Base-by-base conservation (phyloP, 1,284 basidiomycete genomes). In the Polyporus tsugae region DNA sequence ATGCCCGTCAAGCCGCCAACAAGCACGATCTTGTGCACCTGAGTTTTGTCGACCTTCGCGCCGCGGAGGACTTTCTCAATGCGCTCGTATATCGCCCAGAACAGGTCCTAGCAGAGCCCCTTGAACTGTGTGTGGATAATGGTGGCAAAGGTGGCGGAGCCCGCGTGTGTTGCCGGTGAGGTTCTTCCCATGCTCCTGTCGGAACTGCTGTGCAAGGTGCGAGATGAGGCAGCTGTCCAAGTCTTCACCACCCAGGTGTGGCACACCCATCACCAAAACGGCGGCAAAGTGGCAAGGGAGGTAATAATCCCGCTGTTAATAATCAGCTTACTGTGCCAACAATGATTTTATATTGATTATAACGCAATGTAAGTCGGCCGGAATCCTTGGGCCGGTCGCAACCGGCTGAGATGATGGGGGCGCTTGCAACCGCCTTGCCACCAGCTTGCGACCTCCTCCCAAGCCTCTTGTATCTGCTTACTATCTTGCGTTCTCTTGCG, bases 1-100 rank as follows among this genome's bases (percentile, higher is more conserved):
- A 99, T 99, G 92, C 97, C 96, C 70, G 97, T 99, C 61, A 96
- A 99, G 73, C 97, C 97, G 85, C 97, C 96, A 78, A 99, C 97
- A 72, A 99, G 89, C 79, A 98, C 96, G 75, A 99, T 97, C 81
- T 98, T 95, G 88, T 98, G 91, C 61, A 99, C 96, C 78, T 91
- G 91, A 65, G 90, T 81, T 87, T 98, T 98, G 91, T 98, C 95
- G 79, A 99, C 97, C 90, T 98, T 98, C 75, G 97, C 94, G 84
- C 99, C 97, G 64, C 95, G 93, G 79, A 99, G 93, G 75, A 98
- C 97, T 87, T 97, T 98, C 89, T 99, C 96, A n/a, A n/a, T n/a
- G 78, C 98, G 97, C 80, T 99, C 96, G 80, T 98, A 91, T 68
- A 97, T 98, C 78, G 91, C 89, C 74, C 95, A 94, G 96, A 99